Conservation (phyloP, 371 early-diverging fungal species). For the Polyrhizophydium stewartii region DNA sequence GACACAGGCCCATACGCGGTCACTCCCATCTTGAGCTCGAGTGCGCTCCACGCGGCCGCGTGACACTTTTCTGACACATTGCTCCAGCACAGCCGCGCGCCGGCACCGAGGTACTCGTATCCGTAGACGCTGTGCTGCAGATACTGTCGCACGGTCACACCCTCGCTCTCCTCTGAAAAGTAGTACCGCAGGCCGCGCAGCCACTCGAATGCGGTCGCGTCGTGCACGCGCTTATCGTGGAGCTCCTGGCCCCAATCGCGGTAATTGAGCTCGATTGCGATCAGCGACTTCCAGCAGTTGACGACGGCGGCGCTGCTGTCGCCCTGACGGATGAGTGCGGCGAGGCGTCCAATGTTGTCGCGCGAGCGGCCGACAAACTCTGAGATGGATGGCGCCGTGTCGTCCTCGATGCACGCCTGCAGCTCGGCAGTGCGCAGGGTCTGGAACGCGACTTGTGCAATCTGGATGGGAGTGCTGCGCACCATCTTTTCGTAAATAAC, state of each 20-base stretch:
- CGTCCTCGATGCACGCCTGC: conserved; percentile 5
- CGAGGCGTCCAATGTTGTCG: background rate
- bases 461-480: background rate
- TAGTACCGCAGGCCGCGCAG: conserved; percentile 8
- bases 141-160: conserved; percentile 9
- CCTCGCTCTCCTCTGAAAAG: conserved; percentile 4
- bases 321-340: background rate
- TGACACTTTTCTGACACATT: conserved; percentile 1
- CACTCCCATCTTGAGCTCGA: conserved; percentile 7
- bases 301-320: background rate
- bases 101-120: conserved; percentile 12
- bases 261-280: conserved; percentile 3
- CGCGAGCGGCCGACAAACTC: conserved; percentile 3
- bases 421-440: conserved; percentile 4
- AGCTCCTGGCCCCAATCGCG: conserved; percentile 10
- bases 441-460: conserved; percentile 2
- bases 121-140: conserved; percentile 6
- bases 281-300: conserved; percentile 2
- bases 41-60: conserved; percentile 1
- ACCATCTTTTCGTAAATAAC: background rate
- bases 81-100: background rate
- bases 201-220: conserved; percentile 2
- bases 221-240: background rate
- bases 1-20: background rate
- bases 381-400: background rate